These are phyloP conservation scores for Dalbergia oliveri DNA, from an alignment of 306 rosid species.

Conservation along the genomic window DNA sequence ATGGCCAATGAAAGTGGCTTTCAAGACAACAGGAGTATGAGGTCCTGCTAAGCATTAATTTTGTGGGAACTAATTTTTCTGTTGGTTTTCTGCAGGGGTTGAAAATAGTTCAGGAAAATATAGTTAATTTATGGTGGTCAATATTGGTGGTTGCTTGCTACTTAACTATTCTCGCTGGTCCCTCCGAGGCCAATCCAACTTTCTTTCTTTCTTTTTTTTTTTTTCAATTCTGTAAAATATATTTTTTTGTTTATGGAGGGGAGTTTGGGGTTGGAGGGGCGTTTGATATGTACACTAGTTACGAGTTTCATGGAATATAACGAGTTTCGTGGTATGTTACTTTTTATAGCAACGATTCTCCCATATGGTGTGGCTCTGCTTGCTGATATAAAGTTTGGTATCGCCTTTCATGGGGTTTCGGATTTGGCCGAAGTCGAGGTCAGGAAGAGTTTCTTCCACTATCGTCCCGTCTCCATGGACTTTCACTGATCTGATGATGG, in stretches of 20 bases:
- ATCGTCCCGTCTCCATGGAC: too few relatives aligned
- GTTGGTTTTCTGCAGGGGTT: constrained; percentile 21
- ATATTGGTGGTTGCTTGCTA: too few relatives aligned
- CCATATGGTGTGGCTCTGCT: neutral
- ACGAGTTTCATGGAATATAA: neutral
- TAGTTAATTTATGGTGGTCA: constrained; percentile 23
- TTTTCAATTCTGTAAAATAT: neutral
- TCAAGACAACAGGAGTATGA: neutral
- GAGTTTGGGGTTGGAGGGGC: too few relatives aligned
- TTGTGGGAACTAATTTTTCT: constrained; percentile 17
- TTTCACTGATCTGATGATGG: too few relatives aligned
- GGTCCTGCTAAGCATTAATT: neutral
- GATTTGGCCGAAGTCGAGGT: too few relatives aligned
- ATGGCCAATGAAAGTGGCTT: constrained; percentile 10
- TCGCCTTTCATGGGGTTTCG: neutral
- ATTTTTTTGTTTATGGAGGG: neutral
- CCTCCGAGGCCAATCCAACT: neutral
- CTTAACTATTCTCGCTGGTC: too few relatives aligned
- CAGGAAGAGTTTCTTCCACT: too few relatives aligned
- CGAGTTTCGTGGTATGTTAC: constrained; percentile 22
- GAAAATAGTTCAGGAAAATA: constrained; percentile 28
- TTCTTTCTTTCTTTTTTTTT: neutral
- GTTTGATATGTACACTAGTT: neutral
- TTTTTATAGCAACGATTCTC: constrained; percentile 16
- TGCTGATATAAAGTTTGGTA: neutral